phyloP scores from a whole-genome alignment of 768 basidiomycete species.

The Suillus paluster region DNA sequence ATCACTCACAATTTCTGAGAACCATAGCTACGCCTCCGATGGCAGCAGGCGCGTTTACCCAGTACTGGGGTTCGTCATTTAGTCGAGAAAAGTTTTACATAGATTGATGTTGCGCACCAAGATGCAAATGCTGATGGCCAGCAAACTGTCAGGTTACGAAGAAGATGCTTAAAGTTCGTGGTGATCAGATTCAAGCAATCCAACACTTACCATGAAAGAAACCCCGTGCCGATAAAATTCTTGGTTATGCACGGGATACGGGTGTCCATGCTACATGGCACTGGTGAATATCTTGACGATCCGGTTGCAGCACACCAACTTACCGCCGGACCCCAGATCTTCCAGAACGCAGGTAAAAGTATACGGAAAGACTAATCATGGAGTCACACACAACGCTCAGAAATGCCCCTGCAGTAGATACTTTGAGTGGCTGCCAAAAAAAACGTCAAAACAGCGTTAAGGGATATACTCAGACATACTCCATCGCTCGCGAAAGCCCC shows the following conservation, averaged over 20 bases:
- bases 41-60: not conserved
- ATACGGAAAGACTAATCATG: not conserved
- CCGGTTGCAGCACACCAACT: not conserved
- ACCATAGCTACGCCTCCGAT: not conserved
- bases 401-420: not conserved
- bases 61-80: not conserved
- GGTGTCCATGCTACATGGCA: constrained; percentile 1
- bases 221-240: not conserved
- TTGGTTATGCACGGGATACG: not conserved
- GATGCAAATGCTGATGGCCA: not conserved
- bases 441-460: not conserved
- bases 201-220: not conserved
- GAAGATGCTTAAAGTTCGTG: not conserved
- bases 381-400: not conserved
- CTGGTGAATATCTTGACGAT: not conserved
- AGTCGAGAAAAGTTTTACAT: not conserved
- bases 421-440: not conserved
- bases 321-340: constrained; percentile 1
- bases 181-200: not conserved
- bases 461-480: not conserved
- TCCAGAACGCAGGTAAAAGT: constrained; percentile 2
- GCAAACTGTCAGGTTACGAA: not conserved
- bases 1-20: constrained; percentile 5
- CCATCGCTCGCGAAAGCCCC: not conserved
- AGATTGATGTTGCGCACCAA: not conserved